Evolutionary conservation across 140 eudicot genomes (phyloP), one percentile per base, ranked within the genome.

Genomic region (Anethum foeniculum): DNA sequence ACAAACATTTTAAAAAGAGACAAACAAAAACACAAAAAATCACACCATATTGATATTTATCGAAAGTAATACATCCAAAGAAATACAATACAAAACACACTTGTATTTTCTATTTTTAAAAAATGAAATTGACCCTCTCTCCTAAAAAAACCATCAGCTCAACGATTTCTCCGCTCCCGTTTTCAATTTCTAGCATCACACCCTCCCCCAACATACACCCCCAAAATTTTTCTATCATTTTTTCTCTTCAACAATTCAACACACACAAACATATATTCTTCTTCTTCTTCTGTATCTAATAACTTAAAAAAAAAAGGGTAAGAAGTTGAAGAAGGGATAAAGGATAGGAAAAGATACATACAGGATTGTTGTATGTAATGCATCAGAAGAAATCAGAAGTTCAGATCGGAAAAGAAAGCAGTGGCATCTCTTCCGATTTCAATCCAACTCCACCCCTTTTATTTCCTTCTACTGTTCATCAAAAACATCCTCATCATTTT

Each of bases 381-480:
- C 97, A 94, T 94, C 96, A 92, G 88, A 94, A 94, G 88, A 94
- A 94, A 94, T 94, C 97, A 32, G 99, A 94, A 89, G 90, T 87
- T 76, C 99, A 94, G 95, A 94, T 92, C 97, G 96, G 99, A 88
- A 90, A 84, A 88, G 97, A 94, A 89, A 94, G 97, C 97, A 88
- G 86, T 49, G 91, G 97, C 89, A 71, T 94, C 95, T 94, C 99
- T 92, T 94, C 99, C 97, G 97, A 92, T 92, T 92, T 90, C 88
- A 90, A 92, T 83, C 97, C 94, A 12, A 86, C 89, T 25, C 97
- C 91, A 49, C 30, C 81, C 54, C 83, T 85, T 79, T 11, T 21
- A 0, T 73, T 73, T 15, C 77, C 77, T 41, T 44, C 87, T 75
- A 64, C 86, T 62, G 80, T 80, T 85, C 82, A 72, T 71, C 87